Conservation (phyloP, 441 rosid genomes). For the Adansonia rubrostipa region DNA sequence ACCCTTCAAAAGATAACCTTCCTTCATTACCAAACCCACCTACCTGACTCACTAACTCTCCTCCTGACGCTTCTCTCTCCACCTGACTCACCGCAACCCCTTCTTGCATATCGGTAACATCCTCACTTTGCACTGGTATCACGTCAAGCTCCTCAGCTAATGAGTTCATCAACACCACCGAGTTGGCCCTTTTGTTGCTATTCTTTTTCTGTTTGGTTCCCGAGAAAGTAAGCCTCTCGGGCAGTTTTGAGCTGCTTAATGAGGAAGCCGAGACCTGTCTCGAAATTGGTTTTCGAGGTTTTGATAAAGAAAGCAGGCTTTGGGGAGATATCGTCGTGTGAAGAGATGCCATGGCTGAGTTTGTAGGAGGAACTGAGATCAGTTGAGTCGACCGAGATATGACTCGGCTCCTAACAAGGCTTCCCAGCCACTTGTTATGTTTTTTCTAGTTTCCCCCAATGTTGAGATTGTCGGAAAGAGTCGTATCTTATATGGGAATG, state of each 20-base stretch:
- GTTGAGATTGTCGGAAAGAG: not conserved
- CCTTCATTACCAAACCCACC: slow-evolving; percentile 68
- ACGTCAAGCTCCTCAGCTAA: slow-evolving; percentile 60
- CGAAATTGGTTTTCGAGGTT: slow-evolving; percentile 37
- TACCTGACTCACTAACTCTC: slow-evolving; percentile 54
- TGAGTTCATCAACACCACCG: slow-evolving; percentile 45
- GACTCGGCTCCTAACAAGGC: slow-evolving; percentile 28
- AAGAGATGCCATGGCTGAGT: slow-evolving; percentile 60
- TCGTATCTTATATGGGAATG: not conserved
- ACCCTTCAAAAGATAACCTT: slow-evolving; percentile 71
- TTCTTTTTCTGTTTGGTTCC: slow-evolving; percentile 46
- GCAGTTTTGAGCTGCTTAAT: slow-evolving; percentile 30
- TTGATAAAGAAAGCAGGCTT: slow-evolving; percentile 54
- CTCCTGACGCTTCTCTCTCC: slow-evolving; percentile 43
- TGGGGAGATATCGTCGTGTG: slow-evolving; percentile 54
- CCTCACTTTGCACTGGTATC: slow-evolving; percentile 66
- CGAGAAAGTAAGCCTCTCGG: slow-evolving; percentile 36
- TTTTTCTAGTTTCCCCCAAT: slow-evolving; percentile 33
- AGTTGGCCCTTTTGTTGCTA: slow-evolving; percentile 24
- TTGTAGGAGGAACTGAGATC: slow-evolving; percentile 29
- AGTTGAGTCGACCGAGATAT: slow-evolving; percentile 39
- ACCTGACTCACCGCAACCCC: slow-evolving; percentile 49
- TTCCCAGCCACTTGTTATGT: not conserved
- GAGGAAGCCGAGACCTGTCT: slow-evolving; percentile 31
- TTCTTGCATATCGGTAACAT: slow-evolving; percentile 56